Evolutionary conservation across 257 asterid genomes (phyloP), one percentile per base, ranked within the genome.

Genomic region (Capsicum chinense): DNA sequence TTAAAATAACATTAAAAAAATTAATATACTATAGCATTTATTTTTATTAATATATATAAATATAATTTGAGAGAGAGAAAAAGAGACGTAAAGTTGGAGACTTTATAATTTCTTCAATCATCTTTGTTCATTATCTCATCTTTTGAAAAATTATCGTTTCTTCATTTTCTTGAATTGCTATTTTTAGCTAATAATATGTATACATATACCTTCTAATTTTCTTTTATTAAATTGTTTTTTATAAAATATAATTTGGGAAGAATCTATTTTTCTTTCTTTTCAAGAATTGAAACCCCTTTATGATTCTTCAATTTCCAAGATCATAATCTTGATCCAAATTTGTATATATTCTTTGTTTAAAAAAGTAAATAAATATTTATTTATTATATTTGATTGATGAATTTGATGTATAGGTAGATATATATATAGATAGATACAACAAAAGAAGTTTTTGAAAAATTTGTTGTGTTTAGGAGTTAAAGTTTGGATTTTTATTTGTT

Each of bases 21-120:
- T 26, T 26, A 26, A 26, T 26, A 39, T 39, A 39, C 44, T 33
- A 12, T 19, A 66, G 47, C 10, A 17, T 16, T 19, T 33, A 67
- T 37, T 37, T 16, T 19, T 33, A 67, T 37, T 37, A 13, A 5
- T 37, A 67, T 35, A 10, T 4, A 62, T 19, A 26, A 7, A 69
- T 68, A 68, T 37, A 7, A 33, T 66, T 33, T 66, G 4, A 68
- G 26, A 68, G 78, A 68, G 78, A 68, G 47, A 50, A 10, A 26
- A 83, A 85, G 91, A 91, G 94, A 90, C 93, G 95, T 89, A 81
- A 89, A 85, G 54, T 83, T 84, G 85, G 85, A 81, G 83, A 48
- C 84, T 80, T 84, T 81, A 85, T 79, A 56, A 78, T 78, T 87
- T 83, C 78, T 66, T 71, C 79, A 50, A 89, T 87, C 87, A 81